These are phyloP conservation scores for Phoma sp. DNA, from an alignment of 2,329 filamentous ascomycete genomes.

Conservation along the genomic window DNA sequence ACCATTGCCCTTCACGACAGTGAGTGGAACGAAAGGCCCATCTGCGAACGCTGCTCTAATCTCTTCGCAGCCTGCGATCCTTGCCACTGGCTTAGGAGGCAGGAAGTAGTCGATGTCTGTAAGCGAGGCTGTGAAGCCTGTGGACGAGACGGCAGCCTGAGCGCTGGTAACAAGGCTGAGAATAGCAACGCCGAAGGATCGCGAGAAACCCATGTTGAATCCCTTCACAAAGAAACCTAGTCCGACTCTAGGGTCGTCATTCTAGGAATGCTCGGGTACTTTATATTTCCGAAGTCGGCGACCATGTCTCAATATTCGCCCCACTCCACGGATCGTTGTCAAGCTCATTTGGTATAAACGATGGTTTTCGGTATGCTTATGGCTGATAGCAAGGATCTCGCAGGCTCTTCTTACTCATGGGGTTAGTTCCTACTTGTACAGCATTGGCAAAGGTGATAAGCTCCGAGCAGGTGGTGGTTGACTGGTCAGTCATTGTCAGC, in stretches of 20 bases:
- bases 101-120: constrained; percentile 51
- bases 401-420: neutral
- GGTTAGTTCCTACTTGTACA: constrained; percentile 1
- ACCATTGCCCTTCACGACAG: constrained; percentile 41
- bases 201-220: constrained; percentile 20
- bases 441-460: constrained; percentile 12
- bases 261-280: neutral
- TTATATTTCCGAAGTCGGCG: neutral
- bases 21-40: constrained; percentile 47
- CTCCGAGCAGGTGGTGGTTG: neutral
- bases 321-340: constrained; percentile 1
- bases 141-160: constrained; percentile 37
- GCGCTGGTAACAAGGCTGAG: constrained; percentile 12
- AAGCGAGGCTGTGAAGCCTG: constrained; percentile 51
- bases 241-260: neutral
- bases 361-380: neutral
- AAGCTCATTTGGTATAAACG: neutral
- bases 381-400: constrained; percentile 1
- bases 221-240: neutral
- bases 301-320: neutral
- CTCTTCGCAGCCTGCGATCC: constrained; percentile 31
- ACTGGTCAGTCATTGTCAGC: constrained; percentile 5
- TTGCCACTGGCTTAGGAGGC: constrained; percentile 46
- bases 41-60: constrained; percentile 27
- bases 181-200: constrained; percentile 8